Conservation (phyloP, 164 flowering plant genomes). For the Vitis vinifera region ASM3070453v1 NC_081812.1:16252501-16253000, state of each 20-base stretch:
- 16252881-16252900: conserved; percentile 35
- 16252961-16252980: neutral
- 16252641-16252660: neutral
- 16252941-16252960: neutral
- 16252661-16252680: too few relatives aligned
- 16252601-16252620: conserved; percentile 41
- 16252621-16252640: neutral
- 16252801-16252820: conserved; percentile 96
- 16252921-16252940: neutral
- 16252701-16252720: too few relatives aligned
- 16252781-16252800: conserved; percentile 59
- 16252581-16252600: conserved; percentile 80
- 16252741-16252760: neutral
- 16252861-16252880: conserved; percentile 42
- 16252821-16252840: conserved; percentile 75
- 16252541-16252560: conserved; percentile 60
- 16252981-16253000: conserved; percentile 17
- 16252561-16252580: conserved; percentile 79
- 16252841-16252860: conserved; percentile 23
- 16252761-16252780: neutral
- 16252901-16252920: conserved; percentile 59
- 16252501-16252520: conserved; percentile 40
- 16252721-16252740: too few relatives aligned
- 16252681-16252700: too few relatives aligned
- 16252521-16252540: conserved; percentile 76